phyloP scores from a whole-genome alignment of 169 alveolate genomes.

The Eimeria acervulina region DNA sequence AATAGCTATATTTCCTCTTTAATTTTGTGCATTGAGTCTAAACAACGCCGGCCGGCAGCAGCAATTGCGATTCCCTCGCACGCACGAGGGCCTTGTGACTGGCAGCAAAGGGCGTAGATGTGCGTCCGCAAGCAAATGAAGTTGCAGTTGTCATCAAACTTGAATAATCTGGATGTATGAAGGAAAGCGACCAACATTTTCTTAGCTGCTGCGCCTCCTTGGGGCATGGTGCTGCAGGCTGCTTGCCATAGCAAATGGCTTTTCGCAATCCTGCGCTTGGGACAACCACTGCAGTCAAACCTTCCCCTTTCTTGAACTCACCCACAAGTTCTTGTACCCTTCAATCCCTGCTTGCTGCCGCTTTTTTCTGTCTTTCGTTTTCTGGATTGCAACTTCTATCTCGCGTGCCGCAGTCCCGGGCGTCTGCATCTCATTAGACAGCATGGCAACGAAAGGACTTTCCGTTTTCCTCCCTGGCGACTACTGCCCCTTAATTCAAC shows the following conservation, averaged over 20 bases:
- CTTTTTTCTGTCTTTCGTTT: not conserved
- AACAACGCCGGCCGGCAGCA: not conserved
- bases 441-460: conserved; percentile 8
- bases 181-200: not conserved
- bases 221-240: not conserved
- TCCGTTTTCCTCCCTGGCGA: conserved; percentile 71
- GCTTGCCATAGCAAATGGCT: not conserved
- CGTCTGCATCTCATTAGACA: not conserved
- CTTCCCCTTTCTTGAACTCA: not conserved
- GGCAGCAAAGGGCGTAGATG: not conserved
- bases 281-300: not conserved
- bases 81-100: not conserved
- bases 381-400: not conserved
- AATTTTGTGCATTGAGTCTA: not conserved
- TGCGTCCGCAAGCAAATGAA: not conserved
- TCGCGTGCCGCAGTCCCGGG: not conserved
- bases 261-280: not conserved
- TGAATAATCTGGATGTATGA: not conserved
- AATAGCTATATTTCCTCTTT: not conserved
- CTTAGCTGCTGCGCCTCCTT: not conserved
- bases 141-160: not conserved
- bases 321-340: not conserved
- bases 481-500: conserved; percentile 36
- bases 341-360: not conserved
- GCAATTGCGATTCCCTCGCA: not conserved